Evolutionary conservation across 345 rosid species (phyloP).

Genomic region (Excoecaria cochinchinensis): DNA sequence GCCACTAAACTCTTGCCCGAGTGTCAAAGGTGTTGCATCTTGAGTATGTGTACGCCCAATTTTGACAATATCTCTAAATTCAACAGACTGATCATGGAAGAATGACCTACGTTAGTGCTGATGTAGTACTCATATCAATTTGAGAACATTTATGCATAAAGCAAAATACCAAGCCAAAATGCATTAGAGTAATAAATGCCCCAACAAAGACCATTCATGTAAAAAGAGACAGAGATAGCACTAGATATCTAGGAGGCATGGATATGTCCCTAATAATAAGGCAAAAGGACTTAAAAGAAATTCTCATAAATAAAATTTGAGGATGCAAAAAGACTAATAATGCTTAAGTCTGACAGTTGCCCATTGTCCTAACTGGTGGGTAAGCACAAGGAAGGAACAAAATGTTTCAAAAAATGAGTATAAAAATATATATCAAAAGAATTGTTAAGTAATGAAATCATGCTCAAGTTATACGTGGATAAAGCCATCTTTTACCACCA

Average conservation of each 20-base stretch:
- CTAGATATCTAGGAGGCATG: background rate
- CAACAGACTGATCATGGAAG: slow-evolving; percentile 48
- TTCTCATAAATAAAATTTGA: background rate
- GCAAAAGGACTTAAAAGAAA: background rate
- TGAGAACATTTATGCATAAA: background rate
- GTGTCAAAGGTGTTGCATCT: slow-evolving; percentile 97
- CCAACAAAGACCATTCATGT: background rate
- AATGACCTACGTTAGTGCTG: slow-evolving; percentile 5
- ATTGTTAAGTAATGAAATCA: background rate
- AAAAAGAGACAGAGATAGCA: background rate
- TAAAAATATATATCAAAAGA: background rate
- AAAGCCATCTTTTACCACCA: background rate
- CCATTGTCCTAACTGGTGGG: no score
- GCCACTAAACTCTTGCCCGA: slow-evolving; percentile 98
- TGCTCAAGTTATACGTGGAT: background rate
- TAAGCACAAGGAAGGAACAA: background rate
- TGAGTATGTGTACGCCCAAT: slow-evolving; percentile 97
- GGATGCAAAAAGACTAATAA: background rate
- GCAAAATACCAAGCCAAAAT: background rate
- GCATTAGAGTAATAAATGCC: background rate
- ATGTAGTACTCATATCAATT: background rate
- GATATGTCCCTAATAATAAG: background rate
- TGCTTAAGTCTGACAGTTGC: background rate
- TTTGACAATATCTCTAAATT: slow-evolving; percentile 87
- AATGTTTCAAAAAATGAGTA: background rate